Base-by-base conservation (phyloP, 2,329 filamentous ascomycete genomes). In the Talaromyces verruculosus region DNA sequence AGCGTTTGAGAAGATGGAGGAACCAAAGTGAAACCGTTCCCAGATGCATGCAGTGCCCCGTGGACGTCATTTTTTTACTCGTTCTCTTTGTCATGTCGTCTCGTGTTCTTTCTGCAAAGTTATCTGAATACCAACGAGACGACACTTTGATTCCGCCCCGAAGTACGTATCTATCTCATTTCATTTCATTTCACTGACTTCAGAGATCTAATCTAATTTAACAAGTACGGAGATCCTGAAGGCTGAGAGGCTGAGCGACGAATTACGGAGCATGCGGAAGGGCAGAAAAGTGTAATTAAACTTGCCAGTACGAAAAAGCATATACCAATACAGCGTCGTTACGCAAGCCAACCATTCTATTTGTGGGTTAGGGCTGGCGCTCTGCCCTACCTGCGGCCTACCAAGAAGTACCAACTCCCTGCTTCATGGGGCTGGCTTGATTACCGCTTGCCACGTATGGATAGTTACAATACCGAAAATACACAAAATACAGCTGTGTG, bases 181-280 rank as follows among this genome's bases (percentile, higher is more conserved):
- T 28, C 22, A 51, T 28, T 22, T 49, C 11, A 49, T 45, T 22
- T 37, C 35, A 37, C 1, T 15, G 35, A 37, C 8, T 37, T 37
- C 43, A 47, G 19, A 19, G 19, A 47, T 47, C n/a, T 45, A 45
- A 19, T 55, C 17, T 57, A 57, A 57, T 39, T 41, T 28, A 30
- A 30, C 39, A 15, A 60, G 35, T 59, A 28, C 2, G 33, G 7
- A 35, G 57, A 45, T 60, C 57, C 25, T 57, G 49, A 33, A 33
- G 25, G 49, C 58, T 49, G 47, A 49, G 61, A 63, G 60, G 45
- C 60, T 62, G 43, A 62, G 60, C 45, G 43, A 49, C 33, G 51
- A 35, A 57, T 57, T 35, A 37, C 30, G 51, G 51, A 37, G 33
- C 30, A 17, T 25, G 25, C 53, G 53, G 53, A 57, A 37, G 28